Evolutionary conservation across 1,284 basidiomycete species (phyloP), one percentile per base, ranked within the genome.

Genomic region (Cutaneotrichosporon sp.): DNA sequence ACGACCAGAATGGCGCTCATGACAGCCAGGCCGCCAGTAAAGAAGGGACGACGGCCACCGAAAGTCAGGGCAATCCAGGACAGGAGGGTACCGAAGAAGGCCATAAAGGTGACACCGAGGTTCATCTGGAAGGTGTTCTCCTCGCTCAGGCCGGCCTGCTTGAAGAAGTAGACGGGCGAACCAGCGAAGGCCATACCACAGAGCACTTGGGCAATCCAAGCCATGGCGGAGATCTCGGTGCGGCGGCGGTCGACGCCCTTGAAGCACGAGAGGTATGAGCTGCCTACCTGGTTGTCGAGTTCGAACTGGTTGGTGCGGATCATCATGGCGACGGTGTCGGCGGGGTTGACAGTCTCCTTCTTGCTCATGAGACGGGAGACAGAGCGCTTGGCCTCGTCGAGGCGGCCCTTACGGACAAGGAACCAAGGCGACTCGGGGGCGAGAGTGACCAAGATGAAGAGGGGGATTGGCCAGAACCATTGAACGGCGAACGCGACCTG

Each of bases 1-100:
- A 75, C 57, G 58, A 76, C 57, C 33, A 80, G 68, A n/a, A 75
- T 63, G 49, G 67, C 48, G 39, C 64, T 57, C 71, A 77, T 75
- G 53, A 55, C 39, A 35, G 57, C 54, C 52, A 78, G 68, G 27
- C 79, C 79, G 26, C 52, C 54, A 35, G 76, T 58, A 71, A 78
- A 80, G 38, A 79, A 62, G 3, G 69, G 64, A 17, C 77, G 72
- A 25, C 77, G 73, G 22, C 77, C 77, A 46, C 71, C 55, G 27
- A 55, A 58, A 8, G 59, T 59, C 16, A 67, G 47, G 7, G 49
- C 33, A 55, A 68, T 65, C 76, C 75, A 78, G 2, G 68, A 67
- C 33, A 61, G 55, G 59, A 75, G 57, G 1, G 75, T 75, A 22
- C 76, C 76, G 47, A 66, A 54, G 33, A 72, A 60, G 27, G 63